phyloP scores from a whole-genome alignment of 192 early-diverging fungal species.

The Podila epigama region DNA sequence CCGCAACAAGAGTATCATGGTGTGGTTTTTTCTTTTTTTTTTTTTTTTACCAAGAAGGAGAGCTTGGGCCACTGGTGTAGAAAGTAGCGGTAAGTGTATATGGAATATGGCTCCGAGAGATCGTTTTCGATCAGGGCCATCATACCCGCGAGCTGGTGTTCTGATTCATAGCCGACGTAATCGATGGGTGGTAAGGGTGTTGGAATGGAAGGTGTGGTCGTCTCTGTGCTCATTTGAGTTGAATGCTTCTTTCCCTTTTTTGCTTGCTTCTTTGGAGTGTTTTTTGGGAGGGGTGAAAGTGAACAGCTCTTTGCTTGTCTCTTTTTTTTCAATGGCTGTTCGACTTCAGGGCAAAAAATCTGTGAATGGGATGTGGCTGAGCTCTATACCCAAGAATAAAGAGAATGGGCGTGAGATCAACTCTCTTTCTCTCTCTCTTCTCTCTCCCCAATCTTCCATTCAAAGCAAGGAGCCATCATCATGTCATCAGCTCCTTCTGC shows the following conservation, averaged over 20 bases:
- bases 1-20: too few species aligned
- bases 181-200: constrained; percentile 28
- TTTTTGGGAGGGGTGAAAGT: too few species aligned
- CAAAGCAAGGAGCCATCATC: background rate
- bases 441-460: background rate
- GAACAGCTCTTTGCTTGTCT: too few species aligned
- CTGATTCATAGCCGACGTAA: constrained; percentile 74
- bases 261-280: too few species aligned
- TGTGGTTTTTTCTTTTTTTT: background rate
- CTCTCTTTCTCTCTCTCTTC: background rate
- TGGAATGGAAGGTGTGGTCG: background rate
- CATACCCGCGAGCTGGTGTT: constrained; percentile 80
- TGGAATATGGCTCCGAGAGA: constrained; percentile 95
- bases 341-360: too few species aligned
- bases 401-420: background rate
- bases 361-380: background rate
- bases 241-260: too few species aligned
- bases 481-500: constrained; percentile 49
- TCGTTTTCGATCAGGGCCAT: constrained; percentile 89
- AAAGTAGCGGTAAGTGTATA: constrained; percentile 98
- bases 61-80: constrained; percentile 91
- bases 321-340: too few species aligned
- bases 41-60: constrained; percentile 72
- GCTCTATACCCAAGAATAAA: background rate
- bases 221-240: background rate